A percentile compares a stretch with the other conserved stretches of the same genome.
phyloP scores from a whole-genome alignment of 2,329 filamentous ascomycete genomes.

The Cordyceps militaris region DNA sequence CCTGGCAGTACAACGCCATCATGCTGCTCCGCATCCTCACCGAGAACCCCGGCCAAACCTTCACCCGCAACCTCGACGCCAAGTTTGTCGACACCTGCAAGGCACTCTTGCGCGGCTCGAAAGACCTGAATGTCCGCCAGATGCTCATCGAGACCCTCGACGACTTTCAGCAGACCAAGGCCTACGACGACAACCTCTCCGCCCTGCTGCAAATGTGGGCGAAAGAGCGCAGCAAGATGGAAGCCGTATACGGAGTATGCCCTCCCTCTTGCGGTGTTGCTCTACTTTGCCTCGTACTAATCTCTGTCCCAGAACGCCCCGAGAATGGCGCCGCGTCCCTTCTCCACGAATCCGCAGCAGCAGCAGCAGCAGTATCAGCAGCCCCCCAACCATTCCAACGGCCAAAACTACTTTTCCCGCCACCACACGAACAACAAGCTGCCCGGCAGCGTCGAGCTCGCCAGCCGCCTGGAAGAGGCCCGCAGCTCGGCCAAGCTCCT shows the following conservation, averaged over 20 bases:
- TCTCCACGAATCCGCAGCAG: background rate
- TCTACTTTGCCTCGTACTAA: background rate
- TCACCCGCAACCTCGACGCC: conserved; percentile 83
- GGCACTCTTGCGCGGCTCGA: conserved; percentile 62
- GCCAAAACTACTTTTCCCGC: conserved; percentile 52
- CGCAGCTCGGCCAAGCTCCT: conserved; percentile 84
- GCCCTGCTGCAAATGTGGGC: conserved; percentile 79
- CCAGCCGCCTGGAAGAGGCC: conserved; percentile 80
- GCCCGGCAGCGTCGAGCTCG: conserved; percentile 70
- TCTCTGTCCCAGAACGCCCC: background rate
- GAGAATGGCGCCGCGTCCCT: background rate
- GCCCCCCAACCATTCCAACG: conserved; percentile 24
- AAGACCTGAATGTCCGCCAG: conserved; percentile 72
- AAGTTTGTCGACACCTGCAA: conserved; percentile 75
- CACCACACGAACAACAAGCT: conserved; percentile 40
- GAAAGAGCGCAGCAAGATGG: conserved; percentile 68
- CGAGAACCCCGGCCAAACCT: conserved; percentile 84
- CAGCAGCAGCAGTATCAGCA: conserved; percentile 7
- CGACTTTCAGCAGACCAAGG: conserved; percentile 64
- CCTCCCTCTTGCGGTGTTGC: background rate
- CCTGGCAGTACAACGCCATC: conserved; percentile 88
- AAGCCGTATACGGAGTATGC: conserved; percentile 44
- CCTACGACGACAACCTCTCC: conserved; percentile 65
- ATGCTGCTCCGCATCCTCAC: conserved; percentile 90
- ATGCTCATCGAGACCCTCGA: conserved; percentile 84